Evolutionary conservation across 2,329 filamentous ascomycete genomes (phyloP), one percentile per base, ranked within the genome.

Genomic region (Balansia obtecta): DNA sequence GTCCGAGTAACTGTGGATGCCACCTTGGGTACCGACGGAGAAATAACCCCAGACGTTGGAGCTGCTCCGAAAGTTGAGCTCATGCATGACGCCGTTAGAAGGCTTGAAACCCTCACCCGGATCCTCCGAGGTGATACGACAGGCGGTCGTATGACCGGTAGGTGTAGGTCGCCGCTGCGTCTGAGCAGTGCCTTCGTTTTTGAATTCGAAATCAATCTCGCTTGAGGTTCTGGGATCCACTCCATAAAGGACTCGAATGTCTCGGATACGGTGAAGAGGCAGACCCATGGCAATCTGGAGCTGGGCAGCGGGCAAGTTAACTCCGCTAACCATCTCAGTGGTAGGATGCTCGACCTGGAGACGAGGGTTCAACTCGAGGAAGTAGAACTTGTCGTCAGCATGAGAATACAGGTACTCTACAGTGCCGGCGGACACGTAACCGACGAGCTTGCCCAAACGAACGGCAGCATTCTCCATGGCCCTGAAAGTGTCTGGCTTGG

Each of bases 21-120:
- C 90, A 73, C 90, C 91, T 50, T 89, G 85, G 10, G 90, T 93
- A 73, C 90, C 88, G 68, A 98, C 93, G 49, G 93, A 98, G 82
- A 98, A 98, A 72, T 98, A 98, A 77, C 93, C 93, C 93, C 93
- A 98, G 51, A 97, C 93, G 60, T 98, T 98, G 56, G 93, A 97
- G 68, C 89, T 95, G 74, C 86, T 94, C 65, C 93, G 82, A 82
- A 98, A 98, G 77, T 98, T 98, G 64, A 98, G 76, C 65, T 98
- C 93, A 74, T 97, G 93, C 82, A 98, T 94, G 49, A 91, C 95
- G 82, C 93, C 93, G 63, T 91, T 95, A 44, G 93, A 98, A 52
- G 93, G 93, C 80, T 98, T 98, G 82, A 98, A 98, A 49, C 93
- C 93, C 76, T 98, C 93, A 62, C 94, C 93, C 10, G 93, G 93